These are phyloP conservation scores for Amoebophrya sp. DNA, from an alignment of 169 alveolate genomes.

Conservation along the genomic window DNA sequence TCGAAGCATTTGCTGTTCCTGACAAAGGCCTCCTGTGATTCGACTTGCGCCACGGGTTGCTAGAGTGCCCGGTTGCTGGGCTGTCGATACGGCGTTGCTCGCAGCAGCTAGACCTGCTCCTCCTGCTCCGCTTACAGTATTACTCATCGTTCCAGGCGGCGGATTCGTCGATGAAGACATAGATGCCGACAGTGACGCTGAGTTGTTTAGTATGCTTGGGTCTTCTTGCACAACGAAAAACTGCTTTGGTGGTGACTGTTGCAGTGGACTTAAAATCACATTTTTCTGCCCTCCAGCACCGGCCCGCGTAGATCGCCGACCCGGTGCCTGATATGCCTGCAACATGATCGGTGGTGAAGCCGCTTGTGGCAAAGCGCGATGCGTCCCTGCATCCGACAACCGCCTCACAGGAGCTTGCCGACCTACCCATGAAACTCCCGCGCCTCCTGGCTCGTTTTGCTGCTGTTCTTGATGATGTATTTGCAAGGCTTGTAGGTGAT, in stretches of 20 bases:
- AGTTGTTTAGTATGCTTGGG: not conserved
- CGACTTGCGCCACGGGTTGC: too few relatives aligned
- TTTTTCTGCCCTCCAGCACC: not conserved
- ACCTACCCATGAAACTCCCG: too few relatives aligned
- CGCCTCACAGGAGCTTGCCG: too few relatives aligned
- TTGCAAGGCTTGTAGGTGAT: not conserved
- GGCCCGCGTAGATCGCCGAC: not conserved
- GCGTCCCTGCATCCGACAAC: too few relatives aligned
- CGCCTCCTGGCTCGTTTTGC: not conserved
- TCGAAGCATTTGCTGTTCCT: too few relatives aligned
- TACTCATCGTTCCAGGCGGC: not conserved
- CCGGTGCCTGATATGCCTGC: not conserved
- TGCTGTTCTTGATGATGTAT: not conserved
- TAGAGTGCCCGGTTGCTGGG: too few relatives aligned
- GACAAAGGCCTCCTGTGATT: too few relatives aligned
- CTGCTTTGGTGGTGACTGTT: not conserved
- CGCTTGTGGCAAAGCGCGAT: too few relatives aligned
- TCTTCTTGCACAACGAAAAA: not conserved
- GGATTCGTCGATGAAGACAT: not conserved
- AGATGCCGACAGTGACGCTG: not conserved
- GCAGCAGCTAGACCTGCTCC: not conserved
- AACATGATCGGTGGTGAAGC: not conserved
- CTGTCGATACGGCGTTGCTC: too few relatives aligned
- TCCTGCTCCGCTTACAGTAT: not conserved
- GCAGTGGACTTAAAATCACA: not conserved